Conservation (phyloP, 2,329 filamentous ascomycete species). For the Cladosporium sp. region DNA sequence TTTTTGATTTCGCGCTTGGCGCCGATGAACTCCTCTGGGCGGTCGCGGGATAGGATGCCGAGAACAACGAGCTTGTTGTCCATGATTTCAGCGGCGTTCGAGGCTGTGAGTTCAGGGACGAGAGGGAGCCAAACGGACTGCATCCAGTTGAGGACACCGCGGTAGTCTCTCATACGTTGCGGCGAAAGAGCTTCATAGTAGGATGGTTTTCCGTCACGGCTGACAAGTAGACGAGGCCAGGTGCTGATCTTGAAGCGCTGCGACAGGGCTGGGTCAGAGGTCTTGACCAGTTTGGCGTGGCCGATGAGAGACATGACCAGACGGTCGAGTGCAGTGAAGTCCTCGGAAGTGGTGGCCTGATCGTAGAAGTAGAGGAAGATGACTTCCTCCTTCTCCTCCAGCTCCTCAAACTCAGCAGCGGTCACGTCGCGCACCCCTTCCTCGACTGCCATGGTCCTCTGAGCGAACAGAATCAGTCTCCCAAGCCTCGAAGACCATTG, state of each 20-base stretch:
- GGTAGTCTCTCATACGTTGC: slow-evolving; percentile 85
- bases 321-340: slow-evolving; percentile 83
- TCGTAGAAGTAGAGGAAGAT: slow-evolving; percentile 98
- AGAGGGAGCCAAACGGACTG: slow-evolving; percentile 93
- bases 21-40: slow-evolving; percentile 71
- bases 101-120: slow-evolving; percentile 85
- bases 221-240: slow-evolving; percentile 90
- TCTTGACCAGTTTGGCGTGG: slow-evolving; percentile 89
- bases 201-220: slow-evolving; percentile 80
- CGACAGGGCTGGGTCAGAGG: slow-evolving; percentile 69
- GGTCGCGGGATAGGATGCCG: slow-evolving; percentile 76
- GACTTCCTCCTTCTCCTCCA: slow-evolving; percentile 92
- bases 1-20: slow-evolving; percentile 91
- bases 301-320: slow-evolving; percentile 85
- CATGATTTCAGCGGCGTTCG: slow-evolving; percentile 94
- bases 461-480: slow-evolving; percentile 84
- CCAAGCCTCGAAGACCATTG: slow-evolving; percentile 82
- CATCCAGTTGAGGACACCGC: slow-evolving; percentile 86
- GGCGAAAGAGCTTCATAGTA: slow-evolving; percentile 88
- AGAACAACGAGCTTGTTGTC: slow-evolving; percentile 91
- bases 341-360: slow-evolving; percentile 86
- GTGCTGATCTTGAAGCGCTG: slow-evolving; percentile 92
- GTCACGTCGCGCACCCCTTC: slow-evolving; percentile 78
- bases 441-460: slow-evolving; percentile 76
- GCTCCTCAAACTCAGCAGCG: slow-evolving; percentile 66